These are phyloP conservation scores for Takashimella koratensis DNA, from an alignment of 1,284 basidiomycete genomes.

Conservation along the genomic window DNA sequence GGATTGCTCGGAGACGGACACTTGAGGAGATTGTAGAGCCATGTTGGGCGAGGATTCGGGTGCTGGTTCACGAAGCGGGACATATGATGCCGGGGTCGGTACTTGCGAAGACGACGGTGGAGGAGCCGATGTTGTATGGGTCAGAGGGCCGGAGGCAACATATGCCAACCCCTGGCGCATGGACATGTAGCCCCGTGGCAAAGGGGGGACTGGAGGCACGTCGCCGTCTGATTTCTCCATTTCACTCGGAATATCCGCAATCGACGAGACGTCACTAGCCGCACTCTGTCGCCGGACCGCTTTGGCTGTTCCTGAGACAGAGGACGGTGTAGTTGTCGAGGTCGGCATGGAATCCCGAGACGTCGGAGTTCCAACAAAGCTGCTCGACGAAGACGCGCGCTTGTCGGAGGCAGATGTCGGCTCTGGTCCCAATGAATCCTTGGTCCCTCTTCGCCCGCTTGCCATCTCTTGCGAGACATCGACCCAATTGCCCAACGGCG, in stretches of 20 bases:
- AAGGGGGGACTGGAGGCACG: conserved; percentile 92
- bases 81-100: conserved; percentile 10
- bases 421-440: neutral
- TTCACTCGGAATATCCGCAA: conserved; percentile 4
- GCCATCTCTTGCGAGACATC: conserved; percentile 28
- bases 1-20: neutral
- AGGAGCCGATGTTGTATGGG: conserved; percentile 9
- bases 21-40: conserved; percentile 7
- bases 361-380: conserved; percentile 58
- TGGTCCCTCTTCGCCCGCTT: neutral
- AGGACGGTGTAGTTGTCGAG: conserved; percentile 56
- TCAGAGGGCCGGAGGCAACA: conserved; percentile 15
- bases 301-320: conserved; percentile 60
- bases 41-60: conserved; percentile 3
- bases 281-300: conserved; percentile 55
- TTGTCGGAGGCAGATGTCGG: conserved; percentile 50
- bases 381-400: conserved; percentile 84
- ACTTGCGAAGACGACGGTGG: conserved; percentile 3
- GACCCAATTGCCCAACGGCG: conserved; percentile 34
- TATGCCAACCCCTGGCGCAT: conserved; percentile 31
- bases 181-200: conserved; percentile 87
- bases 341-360: conserved; percentile 54
- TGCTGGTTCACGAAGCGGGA: conserved; percentile 1
- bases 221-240: conserved; percentile 44
- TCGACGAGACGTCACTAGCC: conserved; percentile 73